Percentiles rank a stretch among this genome's conserved stretches.
phyloP scores from a whole-genome alignment of 1,284 basidiomycete species.

The Irpex sp. region DNA sequence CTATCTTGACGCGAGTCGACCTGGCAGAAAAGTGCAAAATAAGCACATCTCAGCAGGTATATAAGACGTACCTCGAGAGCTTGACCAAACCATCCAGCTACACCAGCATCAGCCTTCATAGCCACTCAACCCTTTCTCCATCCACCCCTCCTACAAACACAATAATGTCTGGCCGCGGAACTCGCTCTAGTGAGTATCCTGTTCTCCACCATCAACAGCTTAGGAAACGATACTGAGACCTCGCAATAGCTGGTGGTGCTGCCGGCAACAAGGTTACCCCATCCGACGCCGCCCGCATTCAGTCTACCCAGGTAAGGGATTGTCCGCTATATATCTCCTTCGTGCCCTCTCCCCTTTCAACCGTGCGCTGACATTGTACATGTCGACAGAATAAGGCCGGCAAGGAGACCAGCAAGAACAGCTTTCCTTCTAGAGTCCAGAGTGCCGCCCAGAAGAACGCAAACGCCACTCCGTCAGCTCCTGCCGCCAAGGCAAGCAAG shows the following conservation, averaged over 20 bases:
- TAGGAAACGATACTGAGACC: neutral
- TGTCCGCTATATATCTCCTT: neutral
- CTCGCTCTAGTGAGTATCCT: slow-evolving; percentile 15
- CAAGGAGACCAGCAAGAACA: slow-evolving; percentile 27
- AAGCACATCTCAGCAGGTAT: neutral
- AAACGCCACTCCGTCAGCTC: neutral
- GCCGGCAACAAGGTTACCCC: slow-evolving; percentile 19
- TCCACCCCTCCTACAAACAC: slow-evolving; percentile 6
- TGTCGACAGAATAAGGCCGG: slow-evolving; percentile 28
- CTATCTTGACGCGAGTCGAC: neutral
- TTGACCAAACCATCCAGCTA: neutral
- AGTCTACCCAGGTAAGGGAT: slow-evolving; percentile 27
- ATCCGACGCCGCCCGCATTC: slow-evolving; percentile 28
- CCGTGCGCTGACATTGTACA: neutral
- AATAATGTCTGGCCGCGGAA: slow-evolving; percentile 15
- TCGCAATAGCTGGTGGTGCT: slow-evolving; percentile 16
- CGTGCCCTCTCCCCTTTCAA: neutral
- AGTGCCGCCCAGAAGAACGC: slow-evolving; percentile 21
- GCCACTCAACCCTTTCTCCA: neutral
- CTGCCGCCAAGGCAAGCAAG: neutral
- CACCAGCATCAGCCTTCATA: neutral
- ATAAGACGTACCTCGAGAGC: neutral
- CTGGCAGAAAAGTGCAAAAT: neutral
- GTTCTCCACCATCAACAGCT: neutral
- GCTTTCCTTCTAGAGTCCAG: slow-evolving; percentile 28